Base-by-base conservation (phyloP, 2,329 filamentous ascomycete species). In the Diaporthe citrichinensis region DNA sequence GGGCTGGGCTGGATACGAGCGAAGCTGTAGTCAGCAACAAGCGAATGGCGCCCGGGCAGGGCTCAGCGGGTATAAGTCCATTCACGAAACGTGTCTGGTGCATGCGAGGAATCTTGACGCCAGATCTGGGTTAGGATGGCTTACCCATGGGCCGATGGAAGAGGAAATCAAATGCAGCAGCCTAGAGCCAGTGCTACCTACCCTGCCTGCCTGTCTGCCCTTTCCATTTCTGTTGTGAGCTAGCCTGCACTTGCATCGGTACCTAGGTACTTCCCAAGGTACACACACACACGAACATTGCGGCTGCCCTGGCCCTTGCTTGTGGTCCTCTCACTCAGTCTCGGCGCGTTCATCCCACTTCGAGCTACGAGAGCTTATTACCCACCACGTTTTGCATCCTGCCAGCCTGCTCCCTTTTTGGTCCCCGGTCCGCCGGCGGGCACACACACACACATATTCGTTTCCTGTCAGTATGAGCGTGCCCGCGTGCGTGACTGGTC, bases 41-140 rank as follows among this genome's bases (percentile, higher is more conserved):
- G 65, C 65, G 41, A 49, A 53, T 55, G 65, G 15, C 15, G 49
- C 31, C 9, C 7, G 49, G 10, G 34, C 44, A 39, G 23, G 65
- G 65, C 46, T 69, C 65, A 20, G 65, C 65, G 65, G 49, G 65
- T 69, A 39, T 41, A 25, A 55, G 31, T 41, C 65, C 65, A 69
- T 41, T 55, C 65, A 55, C 58, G 49, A 69, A 69, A 69, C 65
- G 65, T 41, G n/a, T 55, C 49, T 69, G 65, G 15, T 31, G 65
- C 65, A 69, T 69, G 65, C 49, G 65, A 69, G 49, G 14, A 55
- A 69, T 41, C 65, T 69, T 69, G 65, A 69, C 15, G 65, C 65
- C 65, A 55, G 49, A 69, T 69, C 46, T 55, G 65, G 65, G 34
- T 41, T 69, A 69, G 65, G 46, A 39, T 53, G 46, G 62, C 31